These are phyloP conservation scores for Fusarium secorum DNA, from an alignment of 2,329 filamentous ascomycete genomes.

Conservation along the genomic window DNA sequence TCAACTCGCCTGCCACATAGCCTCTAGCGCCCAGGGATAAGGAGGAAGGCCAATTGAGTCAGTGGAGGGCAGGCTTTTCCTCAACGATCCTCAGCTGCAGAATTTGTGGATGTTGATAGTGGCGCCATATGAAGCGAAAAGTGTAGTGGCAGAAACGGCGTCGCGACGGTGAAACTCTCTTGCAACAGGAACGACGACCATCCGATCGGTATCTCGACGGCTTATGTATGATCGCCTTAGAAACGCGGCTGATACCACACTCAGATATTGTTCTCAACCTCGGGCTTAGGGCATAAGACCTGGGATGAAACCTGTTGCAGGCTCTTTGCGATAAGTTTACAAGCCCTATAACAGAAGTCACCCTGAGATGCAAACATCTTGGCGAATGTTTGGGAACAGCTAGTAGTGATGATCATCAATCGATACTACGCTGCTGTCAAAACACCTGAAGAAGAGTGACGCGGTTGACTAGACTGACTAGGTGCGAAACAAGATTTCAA, in stretches of 20 bases:
- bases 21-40: conserved; percentile 11
- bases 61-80: background rate
- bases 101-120: background rate
- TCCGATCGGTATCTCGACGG: conserved; percentile 24
- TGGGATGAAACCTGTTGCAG: conserved; percentile 28
- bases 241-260: conserved; percentile 23
- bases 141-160: conserved; percentile 19
- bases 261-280: background rate
- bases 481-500: background rate
- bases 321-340: background rate
- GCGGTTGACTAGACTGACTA: background rate
- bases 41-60: conserved; percentile 7
- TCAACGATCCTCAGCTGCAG: background rate
- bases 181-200: conserved; percentile 31
- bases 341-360: conserved; percentile 19
- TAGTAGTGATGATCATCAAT: background rate
- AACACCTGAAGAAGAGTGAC: background rate
- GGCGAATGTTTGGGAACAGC: background rate
- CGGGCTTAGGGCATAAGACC: background rate
- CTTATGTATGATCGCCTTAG: conserved; percentile 31
- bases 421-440: conserved; percentile 2
- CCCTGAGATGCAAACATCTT: conserved; percentile 10
- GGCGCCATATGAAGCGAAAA: conserved; percentile 21
- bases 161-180: conserved; percentile 36
- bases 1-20: background rate